Evolutionary conservation across 371 early-diverging fungal genomes (phyloP).

Genomic region (Mortierella sp.): DNA sequence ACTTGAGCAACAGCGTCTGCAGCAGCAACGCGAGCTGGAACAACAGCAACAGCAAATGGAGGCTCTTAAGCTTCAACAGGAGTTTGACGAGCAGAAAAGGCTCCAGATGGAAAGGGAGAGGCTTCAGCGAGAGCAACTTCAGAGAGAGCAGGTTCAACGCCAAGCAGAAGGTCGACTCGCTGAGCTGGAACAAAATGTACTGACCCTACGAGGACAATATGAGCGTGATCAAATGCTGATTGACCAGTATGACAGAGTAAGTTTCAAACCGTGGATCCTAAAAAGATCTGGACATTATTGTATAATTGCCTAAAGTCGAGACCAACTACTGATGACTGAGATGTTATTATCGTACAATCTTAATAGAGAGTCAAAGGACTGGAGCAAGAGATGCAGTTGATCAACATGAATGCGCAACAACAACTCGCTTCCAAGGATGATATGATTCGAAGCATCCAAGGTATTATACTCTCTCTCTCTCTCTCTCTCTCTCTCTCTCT

Average conservation of each 20-base stretch:
- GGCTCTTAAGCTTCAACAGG: conserved; percentile 70
- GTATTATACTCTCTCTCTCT: conserved; percentile 52
- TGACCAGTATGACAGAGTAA: conserved; percentile 85
- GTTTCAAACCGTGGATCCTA: conserved; percentile 3
- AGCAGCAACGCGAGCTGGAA: conserved; percentile 71
- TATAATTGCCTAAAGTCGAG: too few species aligned
- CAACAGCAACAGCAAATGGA: conserved; percentile 68
- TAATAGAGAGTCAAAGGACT: conserved; percentile 73
- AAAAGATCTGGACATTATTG: too few species aligned
- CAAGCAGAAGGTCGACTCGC: conserved; percentile 81
- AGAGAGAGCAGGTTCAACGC: conserved; percentile 77
- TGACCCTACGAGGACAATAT: conserved; percentile 80
- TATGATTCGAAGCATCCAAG: conserved; percentile 82
- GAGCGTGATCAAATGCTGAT: conserved; percentile 88
- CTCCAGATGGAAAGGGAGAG: conserved; percentile 78
- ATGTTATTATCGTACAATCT: too few species aligned
- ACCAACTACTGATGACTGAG: too few species aligned
- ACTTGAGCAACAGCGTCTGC: conserved; percentile 74
- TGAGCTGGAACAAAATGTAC: conserved; percentile 84
- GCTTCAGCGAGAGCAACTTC: conserved; percentile 76
- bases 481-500: neutral
- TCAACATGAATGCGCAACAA: conserved; percentile 76
- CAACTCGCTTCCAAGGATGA: conserved; percentile 81
- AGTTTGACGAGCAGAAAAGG: conserved; percentile 64
- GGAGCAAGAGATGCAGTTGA: conserved; percentile 85